Percentiles rank a stretch among this genome's conserved stretches.
These are phyloP conservation scores for Elongisporangium undulatum DNA, from an alignment of 352 stramenopile species.

Conservation along the genomic window DNA sequence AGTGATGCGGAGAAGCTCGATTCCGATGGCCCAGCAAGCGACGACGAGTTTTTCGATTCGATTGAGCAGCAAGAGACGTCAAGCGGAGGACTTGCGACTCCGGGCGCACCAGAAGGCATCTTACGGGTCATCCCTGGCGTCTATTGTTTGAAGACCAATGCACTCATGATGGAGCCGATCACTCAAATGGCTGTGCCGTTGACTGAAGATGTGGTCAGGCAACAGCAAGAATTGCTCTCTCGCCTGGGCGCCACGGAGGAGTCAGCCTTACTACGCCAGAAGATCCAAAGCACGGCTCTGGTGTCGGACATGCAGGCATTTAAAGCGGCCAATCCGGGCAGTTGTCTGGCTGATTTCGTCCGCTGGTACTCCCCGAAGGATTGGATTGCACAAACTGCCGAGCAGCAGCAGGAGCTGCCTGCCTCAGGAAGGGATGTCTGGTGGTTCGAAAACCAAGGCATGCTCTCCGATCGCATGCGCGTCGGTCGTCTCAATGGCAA, in stretches of 20 bases:
- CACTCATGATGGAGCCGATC: constrained; percentile 55
- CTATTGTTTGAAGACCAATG: constrained; percentile 38
- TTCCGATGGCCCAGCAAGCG: constrained; percentile 31
- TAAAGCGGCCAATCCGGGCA: constrained; percentile 70
- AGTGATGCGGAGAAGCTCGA: constrained; percentile 13
- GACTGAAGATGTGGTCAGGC: constrained; percentile 74
- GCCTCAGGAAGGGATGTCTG: constrained; percentile 40
- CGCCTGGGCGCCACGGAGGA: constrained; percentile 59
- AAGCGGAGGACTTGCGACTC: constrained; percentile 6
- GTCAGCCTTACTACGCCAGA: constrained; percentile 62
- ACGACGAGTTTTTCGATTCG: constrained; percentile 85
- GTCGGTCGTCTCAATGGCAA: constrained; percentile 31
- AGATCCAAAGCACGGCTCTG: constrained; percentile 67
- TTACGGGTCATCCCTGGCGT: constrained; percentile 24
- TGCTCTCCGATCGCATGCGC: constrained; percentile 74
- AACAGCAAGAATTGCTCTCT: constrained; percentile 73
- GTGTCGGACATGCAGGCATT: constrained; percentile 86
- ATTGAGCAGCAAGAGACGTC: constrained; percentile 42
- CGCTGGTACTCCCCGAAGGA: constrained; percentile 84
- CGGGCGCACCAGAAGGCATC: constrained; percentile 22
- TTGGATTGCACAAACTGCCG: constrained; percentile 40
- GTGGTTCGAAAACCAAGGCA: constrained; percentile 66
- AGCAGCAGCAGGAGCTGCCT: constrained; percentile 19
- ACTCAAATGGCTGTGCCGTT: constrained; percentile 64
- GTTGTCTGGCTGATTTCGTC: constrained; percentile 74